Percentiles rank a stretch among this genome's conserved stretches.
Conservation (phyloP, 163 green algal genomes). For the Picocystis sp. region DNA sequence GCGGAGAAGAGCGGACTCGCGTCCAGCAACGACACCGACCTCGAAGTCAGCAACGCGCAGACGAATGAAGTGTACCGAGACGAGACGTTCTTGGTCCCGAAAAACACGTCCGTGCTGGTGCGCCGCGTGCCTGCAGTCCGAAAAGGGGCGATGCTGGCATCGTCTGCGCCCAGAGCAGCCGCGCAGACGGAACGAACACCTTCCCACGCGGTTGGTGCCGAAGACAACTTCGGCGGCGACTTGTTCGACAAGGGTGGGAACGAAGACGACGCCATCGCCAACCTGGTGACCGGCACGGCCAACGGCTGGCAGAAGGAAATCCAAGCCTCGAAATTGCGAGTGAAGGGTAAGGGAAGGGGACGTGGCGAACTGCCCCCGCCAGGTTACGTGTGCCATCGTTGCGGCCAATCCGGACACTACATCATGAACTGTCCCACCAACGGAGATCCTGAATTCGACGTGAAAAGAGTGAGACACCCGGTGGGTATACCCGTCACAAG, state of each 20-base stretch:
- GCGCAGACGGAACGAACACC: neutral
- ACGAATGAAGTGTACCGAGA: constrained; percentile 12
- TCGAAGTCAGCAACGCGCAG: constrained; percentile 9
- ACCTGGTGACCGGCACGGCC: constrained; percentile 4
- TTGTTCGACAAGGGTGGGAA: constrained; percentile 9
- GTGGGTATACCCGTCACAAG: constrained; percentile 67
- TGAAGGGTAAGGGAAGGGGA: neutral
- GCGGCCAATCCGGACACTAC: constrained; percentile 39
- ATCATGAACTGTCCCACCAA: constrained; percentile 58
- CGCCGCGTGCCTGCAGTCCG: constrained; percentile 24
- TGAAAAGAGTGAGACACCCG: constrained; percentile 47
- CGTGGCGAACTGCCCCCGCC: constrained; percentile 13
- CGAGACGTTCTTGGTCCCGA: constrained; percentile 36
- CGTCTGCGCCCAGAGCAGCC: neutral
- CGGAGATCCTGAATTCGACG: constrained; percentile 58
- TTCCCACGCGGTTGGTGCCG: neutral
- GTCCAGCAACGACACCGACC: constrained; percentile 23
- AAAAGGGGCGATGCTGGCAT: constrained; percentile 3
- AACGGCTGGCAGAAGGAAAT: constrained; percentile 16
- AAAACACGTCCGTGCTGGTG: constrained; percentile 43
- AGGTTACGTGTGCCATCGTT: constrained; percentile 42
- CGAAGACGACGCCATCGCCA: constrained; percentile 12
- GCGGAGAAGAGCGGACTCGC: constrained; percentile 45
- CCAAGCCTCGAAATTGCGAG: constrained; percentile 3
- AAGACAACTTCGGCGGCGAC: constrained; percentile 30